Evolutionary conservation across 345 rosid species (phyloP).

Genomic region (Dovyalis caffra): DNA sequence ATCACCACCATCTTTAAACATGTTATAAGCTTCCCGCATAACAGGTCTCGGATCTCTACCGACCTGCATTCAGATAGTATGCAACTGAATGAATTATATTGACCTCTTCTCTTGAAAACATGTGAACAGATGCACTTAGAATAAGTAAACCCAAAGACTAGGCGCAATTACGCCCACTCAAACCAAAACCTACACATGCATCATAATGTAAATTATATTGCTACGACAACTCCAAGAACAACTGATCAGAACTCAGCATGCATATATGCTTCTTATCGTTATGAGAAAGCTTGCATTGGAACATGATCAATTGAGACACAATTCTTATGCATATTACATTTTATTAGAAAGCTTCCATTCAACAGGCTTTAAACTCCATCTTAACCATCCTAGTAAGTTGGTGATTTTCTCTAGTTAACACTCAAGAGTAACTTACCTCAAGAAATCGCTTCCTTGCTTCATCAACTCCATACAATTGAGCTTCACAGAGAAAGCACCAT

Average conservation of each 20-base stretch:
- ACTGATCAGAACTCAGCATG: not conserved
- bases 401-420: not conserved
- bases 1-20: slow-evolving; percentile 81
- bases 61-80: slow-evolving; percentile 50
- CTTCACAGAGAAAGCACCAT: slow-evolving; percentile 92
- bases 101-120: not conserved
- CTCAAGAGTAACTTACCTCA: slow-evolving; percentile 39
- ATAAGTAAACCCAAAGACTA: not conserved
- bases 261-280: not conserved
- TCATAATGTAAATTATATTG: not conserved
- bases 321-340: not conserved
- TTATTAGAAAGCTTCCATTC: not conserved
- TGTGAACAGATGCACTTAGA: not conserved
- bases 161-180: not conserved
- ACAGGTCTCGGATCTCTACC: slow-evolving; percentile 84
- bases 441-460: slow-evolving; percentile 66
- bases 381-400: not conserved
- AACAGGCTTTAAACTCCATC: not conserved
- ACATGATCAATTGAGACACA: not conserved
- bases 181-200: not conserved
- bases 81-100: not conserved
- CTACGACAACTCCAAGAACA: not conserved
- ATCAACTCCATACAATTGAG: slow-evolving; percentile 57
- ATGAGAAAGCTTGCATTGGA: not conserved
- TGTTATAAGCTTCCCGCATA: slow-evolving; percentile 73